Evolutionary conservation across 805 yeast species (phyloP).

Genomic region (Maudiozyma serrabonitensis): DNA sequence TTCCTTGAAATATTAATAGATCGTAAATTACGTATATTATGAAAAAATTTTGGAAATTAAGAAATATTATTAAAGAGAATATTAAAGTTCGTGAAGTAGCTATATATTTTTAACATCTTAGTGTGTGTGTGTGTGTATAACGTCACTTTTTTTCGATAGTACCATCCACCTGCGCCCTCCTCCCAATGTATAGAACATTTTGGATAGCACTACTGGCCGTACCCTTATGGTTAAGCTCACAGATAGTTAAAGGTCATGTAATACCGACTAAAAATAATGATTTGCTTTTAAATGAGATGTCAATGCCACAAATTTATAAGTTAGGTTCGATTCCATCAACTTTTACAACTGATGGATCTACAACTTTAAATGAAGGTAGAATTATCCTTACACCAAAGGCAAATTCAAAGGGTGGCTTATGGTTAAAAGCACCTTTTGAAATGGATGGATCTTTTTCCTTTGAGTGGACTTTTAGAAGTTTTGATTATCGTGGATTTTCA

Average conservation of each 20-base stretch:
- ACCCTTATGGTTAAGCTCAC: no score
- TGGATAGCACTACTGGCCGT: background rate
- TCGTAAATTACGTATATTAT: no score
- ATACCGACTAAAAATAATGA: background rate
- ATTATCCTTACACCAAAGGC: slow-evolving; percentile 40
- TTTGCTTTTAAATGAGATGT: background rate
- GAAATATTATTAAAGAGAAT: no score
- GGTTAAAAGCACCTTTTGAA: slow-evolving; percentile 30
- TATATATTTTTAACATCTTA: no score
- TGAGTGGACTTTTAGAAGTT: slow-evolving; percentile 54
- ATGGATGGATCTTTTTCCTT: slow-evolving; percentile 40
- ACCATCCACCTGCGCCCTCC: no score
- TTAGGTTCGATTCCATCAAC: slow-evolving; percentile 8
- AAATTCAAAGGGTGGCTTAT: slow-evolving; percentile 35
- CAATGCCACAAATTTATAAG: slow-evolving; percentile 33
- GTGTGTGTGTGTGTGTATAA: no score
- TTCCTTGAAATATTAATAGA: no score
- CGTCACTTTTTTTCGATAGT: no score
- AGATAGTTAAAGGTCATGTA: background rate
- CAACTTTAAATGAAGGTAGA: slow-evolving; percentile 43
- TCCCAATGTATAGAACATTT: no score
- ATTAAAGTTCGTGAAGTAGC: no score
- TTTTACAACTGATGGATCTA: slow-evolving; percentile 35
- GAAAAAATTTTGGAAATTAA: no score
- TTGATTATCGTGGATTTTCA: slow-evolving; percentile 40